phyloP scores from a whole-genome alignment of 495 filamentous ascomycete genomes.

The Lophiostoma macrostomum region DNA sequence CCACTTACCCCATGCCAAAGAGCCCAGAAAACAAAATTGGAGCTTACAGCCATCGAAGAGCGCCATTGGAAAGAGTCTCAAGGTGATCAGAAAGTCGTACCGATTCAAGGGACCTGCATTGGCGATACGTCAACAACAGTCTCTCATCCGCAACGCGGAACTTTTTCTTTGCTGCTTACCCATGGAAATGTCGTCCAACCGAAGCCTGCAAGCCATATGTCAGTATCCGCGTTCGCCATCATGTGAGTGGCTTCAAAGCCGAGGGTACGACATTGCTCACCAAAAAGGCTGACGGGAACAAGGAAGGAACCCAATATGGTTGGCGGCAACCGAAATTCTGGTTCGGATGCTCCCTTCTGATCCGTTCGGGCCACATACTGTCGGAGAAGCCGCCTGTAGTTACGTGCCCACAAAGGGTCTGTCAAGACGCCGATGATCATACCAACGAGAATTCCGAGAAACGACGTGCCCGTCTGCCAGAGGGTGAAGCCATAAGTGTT shows the following conservation, averaged over 20 bases:
- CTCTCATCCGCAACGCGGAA: conserved; percentile 12
- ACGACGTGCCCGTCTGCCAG: conserved; percentile 76
- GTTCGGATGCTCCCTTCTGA: too few species aligned
- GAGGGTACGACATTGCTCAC: conserved; percentile 13
- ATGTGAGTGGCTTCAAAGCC: conserved; percentile 13
- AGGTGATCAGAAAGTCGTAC: conserved; percentile 10
- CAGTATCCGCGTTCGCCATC: conserved; percentile 8
- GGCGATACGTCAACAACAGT: conserved; percentile 8
- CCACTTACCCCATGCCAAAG: conserved; percentile 18
- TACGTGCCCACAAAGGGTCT: conserved; percentile 64
- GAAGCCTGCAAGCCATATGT: conserved; percentile 43
- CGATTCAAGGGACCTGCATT: conserved; percentile 35
- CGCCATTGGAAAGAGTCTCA: conserved; percentile 12
- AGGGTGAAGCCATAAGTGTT: conserved; percentile 72
- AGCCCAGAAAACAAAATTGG: conserved; percentile 8
- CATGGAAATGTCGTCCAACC: conserved; percentile 40
- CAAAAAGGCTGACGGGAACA: conserved; percentile 75
- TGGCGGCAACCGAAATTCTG: conserved; percentile 79
- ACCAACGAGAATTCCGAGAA: conserved; percentile 74
- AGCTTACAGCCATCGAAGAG: conserved; percentile 55
- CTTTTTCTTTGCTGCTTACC: conserved; percentile 27
- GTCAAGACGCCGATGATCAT: conserved; percentile 66
- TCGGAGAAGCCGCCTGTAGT: conserved; percentile 62
- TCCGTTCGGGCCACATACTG: conserved; percentile 51
- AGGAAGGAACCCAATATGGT: conserved; percentile 72